A percentile compares a stretch with the other conserved stretches of the same genome.
Conservation (phyloP, 352 stramenopile genomes). For the Thraustochytrium striatum region DNA sequence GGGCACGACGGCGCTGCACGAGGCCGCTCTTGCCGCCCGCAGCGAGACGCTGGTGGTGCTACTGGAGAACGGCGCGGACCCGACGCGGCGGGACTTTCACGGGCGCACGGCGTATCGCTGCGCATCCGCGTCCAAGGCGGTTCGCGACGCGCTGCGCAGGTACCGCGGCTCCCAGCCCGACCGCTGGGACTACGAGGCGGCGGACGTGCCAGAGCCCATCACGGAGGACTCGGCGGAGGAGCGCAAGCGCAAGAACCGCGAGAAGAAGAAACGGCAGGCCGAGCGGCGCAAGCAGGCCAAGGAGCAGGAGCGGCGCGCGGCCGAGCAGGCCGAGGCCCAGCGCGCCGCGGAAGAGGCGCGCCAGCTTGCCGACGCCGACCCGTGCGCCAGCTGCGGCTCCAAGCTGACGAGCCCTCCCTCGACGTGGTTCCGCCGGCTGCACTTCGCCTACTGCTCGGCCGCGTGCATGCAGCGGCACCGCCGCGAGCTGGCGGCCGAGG, state of each 20-base stretch:
- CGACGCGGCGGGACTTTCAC: not conserved
- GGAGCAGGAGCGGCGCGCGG: not conserved
- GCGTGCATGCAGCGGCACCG: conserved; percentile 37
- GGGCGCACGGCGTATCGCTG: not conserved
- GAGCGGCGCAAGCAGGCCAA: conserved; percentile 8
- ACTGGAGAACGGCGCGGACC: conserved; percentile 20
- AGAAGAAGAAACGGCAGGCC: conserved; percentile 9
- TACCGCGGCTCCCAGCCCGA: conserved; percentile 6
- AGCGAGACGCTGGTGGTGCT: not conserved
- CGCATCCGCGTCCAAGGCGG: not conserved
- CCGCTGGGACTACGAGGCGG: not conserved
- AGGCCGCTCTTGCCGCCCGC: not conserved
- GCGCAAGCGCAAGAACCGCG: not conserved
- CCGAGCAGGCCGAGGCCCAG: not conserved
- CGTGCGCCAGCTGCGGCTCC: conserved; percentile 5
- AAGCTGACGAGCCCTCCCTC: not conserved
- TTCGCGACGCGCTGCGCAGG: not conserved
- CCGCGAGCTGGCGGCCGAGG: conserved; percentile 15
- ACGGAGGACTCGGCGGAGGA: conserved; percentile 5
- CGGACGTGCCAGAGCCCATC: not conserved
- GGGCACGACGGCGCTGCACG: conserved; percentile 8
- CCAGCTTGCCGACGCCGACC: not conserved
- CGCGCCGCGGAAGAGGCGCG: conserved; percentile 18
- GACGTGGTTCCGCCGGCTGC: conserved; percentile 16
- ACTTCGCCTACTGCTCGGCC: conserved; percentile 21